A percentile compares a stretch with the other conserved stretches of the same genome.
These are phyloP conservation scores for Carex parvula DNA, from an alignment of 176 grass and related monocot species.

Conservation along the genomic window DNA sequence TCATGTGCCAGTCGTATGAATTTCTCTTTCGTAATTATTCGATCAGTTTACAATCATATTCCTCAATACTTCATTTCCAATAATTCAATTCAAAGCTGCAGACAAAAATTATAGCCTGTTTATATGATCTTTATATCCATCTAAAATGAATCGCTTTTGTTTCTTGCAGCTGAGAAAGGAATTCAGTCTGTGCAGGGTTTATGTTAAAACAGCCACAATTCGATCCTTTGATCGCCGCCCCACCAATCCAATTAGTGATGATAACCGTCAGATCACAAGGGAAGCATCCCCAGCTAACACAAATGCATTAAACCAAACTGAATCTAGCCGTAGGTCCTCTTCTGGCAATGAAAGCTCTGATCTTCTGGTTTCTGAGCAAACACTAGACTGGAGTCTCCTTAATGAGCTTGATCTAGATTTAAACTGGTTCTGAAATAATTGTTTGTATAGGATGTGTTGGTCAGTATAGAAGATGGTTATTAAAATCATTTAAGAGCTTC, in stretches of 20 bases:
- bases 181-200: slow-evolving; percentile 64
- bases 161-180: slow-evolving; percentile 49
- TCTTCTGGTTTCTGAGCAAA: background rate
- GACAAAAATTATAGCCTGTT: background rate
- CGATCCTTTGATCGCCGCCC: slow-evolving; percentile 74
- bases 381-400: slow-evolving; percentile 5
- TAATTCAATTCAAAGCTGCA: background rate
- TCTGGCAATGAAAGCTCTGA: background rate
- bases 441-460: background rate
- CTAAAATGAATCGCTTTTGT: background rate
- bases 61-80: background rate
- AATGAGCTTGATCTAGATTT: slow-evolving; percentile 28
- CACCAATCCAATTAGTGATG: background rate
- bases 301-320: background rate
- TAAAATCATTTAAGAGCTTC: background rate
- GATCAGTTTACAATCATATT: background rate
- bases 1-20: slow-evolving; percentile 8
- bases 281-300: slow-evolving; percentile 3
- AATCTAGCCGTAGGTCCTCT: background rate
- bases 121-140: too few relatives aligned
- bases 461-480: background rate
- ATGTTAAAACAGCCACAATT: slow-evolving; percentile 45
- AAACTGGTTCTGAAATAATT: slow-evolving; percentile 1
- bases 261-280: background rate
- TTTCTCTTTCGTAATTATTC: background rate